These are phyloP conservation scores for Phytophthora parvispora DNA, from an alignment of 352 stramenopile species.

Conservation along the genomic window DNA sequence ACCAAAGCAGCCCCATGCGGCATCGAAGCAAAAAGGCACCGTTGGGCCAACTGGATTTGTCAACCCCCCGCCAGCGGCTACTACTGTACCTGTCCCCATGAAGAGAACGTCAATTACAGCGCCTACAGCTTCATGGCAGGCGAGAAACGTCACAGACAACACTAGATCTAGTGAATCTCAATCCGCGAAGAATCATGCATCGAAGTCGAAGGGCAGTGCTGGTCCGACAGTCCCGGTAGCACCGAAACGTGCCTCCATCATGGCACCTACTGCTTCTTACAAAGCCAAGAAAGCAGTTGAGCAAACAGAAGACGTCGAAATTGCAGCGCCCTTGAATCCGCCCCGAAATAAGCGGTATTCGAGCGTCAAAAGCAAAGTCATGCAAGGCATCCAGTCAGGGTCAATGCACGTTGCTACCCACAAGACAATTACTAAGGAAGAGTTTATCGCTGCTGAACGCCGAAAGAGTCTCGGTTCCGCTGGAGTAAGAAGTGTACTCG, in stretches of 20 bases:
- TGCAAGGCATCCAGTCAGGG: conserved; percentile 31
- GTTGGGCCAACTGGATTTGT: conserved; percentile 20
- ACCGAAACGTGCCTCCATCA: conserved; percentile 44
- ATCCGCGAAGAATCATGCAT: neutral
- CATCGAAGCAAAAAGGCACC: conserved; percentile 1
- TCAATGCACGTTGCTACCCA: conserved; percentile 17
- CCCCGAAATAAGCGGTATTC: conserved; percentile 51
- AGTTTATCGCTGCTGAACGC: conserved; percentile 50
- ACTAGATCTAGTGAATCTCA: neutral
- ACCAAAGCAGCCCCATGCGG: neutral
- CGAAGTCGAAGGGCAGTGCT: conserved; percentile 13
- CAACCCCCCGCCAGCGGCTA: conserved; percentile 20
- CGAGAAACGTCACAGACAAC: conserved; percentile 17
- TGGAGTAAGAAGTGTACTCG: conserved; percentile 20
- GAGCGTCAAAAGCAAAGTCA: conserved; percentile 67
- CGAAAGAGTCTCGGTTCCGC: conserved; percentile 52
- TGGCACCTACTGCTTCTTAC: conserved; percentile 41
- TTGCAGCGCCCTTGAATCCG: neutral
- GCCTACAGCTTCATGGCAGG: conserved; percentile 38
- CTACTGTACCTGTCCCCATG: conserved; percentile 23
- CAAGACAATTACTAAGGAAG: conserved; percentile 49
- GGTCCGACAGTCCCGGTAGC: conserved; percentile 24
- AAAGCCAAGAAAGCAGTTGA: conserved; percentile 43
- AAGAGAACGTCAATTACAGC: conserved; percentile 46
- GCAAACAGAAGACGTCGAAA: conserved; percentile 3